A percentile compares a stretch with the other conserved stretches of the same genome.
Evolutionary conservation across 2,329 filamentous ascomycete species (phyloP).

Genomic region (Hymenoscyphus fructigenus): DNA sequence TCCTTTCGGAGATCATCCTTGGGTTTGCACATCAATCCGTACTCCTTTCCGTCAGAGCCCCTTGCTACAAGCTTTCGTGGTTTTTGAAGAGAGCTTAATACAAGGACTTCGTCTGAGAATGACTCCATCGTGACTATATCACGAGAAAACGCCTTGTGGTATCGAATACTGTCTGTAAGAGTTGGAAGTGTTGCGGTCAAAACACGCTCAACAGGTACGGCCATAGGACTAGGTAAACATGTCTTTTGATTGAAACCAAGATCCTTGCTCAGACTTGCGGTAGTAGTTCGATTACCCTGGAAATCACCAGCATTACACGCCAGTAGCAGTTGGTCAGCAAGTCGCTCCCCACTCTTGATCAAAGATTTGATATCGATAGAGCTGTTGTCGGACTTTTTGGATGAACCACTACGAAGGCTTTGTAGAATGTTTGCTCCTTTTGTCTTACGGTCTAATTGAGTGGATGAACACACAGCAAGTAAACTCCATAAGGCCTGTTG

Average conservation of each 20-base stretch:
- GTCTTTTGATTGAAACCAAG: slow-evolving; percentile 81
- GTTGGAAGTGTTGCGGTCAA: slow-evolving; percentile 80
- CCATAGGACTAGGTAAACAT: slow-evolving; percentile 76
- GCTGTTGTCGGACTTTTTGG: slow-evolving; percentile 52
- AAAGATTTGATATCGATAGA: slow-evolving; percentile 65
- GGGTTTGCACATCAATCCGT: slow-evolving; percentile 92
- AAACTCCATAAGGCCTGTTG: slow-evolving; percentile 91
- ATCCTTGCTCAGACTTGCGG: slow-evolving; percentile 73
- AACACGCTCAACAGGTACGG: slow-evolving; percentile 84
- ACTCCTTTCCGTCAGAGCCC: slow-evolving; percentile 84
- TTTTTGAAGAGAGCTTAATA: slow-evolving; percentile 88
- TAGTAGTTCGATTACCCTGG: slow-evolving; percentile 63
- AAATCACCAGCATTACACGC: slow-evolving; percentile 77
- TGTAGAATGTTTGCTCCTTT: slow-evolving; percentile 54
- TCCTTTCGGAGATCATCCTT: slow-evolving; percentile 98
- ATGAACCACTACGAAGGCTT: slow-evolving; percentile 44
- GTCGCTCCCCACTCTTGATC: slow-evolving; percentile 75
- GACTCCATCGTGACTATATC: slow-evolving; percentile 79
- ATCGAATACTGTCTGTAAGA: slow-evolving; percentile 67
- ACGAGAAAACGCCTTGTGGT: slow-evolving; percentile 82
- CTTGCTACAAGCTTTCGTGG: slow-evolving; percentile 85
- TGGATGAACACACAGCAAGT: slow-evolving; percentile 81
- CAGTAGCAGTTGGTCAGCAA: slow-evolving; percentile 77
- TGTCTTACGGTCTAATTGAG: slow-evolving; percentile 64
- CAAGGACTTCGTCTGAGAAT: slow-evolving; percentile 85